These are phyloP conservation scores for Cicer judaicum DNA, from an alignment of 306 rosid species.

Conservation along the genomic window DNA sequence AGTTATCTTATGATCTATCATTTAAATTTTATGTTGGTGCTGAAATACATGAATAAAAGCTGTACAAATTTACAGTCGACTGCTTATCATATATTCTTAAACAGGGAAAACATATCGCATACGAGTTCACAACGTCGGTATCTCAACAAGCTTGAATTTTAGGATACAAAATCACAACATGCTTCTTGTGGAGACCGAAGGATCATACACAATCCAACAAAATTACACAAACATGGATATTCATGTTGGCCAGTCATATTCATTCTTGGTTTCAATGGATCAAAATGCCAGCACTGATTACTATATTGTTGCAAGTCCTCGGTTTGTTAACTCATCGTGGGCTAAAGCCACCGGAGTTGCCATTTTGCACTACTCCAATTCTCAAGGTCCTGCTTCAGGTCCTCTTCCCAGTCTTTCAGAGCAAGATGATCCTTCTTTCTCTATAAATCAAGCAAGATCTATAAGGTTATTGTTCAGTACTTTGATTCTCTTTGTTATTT, in stretches of 20 bases:
- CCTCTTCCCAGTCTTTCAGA: constrained; percentile 77
- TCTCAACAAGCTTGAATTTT: constrained; percentile 80
- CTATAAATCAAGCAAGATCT: constrained; percentile 88
- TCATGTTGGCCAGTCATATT: constrained; percentile 89
- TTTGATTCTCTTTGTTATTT: constrained; percentile 30
- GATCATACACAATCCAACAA: constrained; percentile 83
- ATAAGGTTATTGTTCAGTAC: constrained; percentile 64
- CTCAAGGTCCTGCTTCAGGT: constrained; percentile 83
- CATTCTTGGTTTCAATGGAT: constrained; percentile 90
- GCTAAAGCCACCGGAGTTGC: constrained; percentile 72
- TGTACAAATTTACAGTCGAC: neutral
- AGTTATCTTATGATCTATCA: no score
- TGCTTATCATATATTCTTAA: constrained; percentile 41
- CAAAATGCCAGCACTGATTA: constrained; percentile 83
- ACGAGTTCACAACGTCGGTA: constrained; percentile 86
- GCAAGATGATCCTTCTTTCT: constrained; percentile 66
- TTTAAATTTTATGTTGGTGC: no score
- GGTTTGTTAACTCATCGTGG: constrained; percentile 80
- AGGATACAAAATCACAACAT: constrained; percentile 81
- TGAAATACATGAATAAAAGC: neutral
- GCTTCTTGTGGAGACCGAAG: constrained; percentile 83
- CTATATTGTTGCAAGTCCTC: constrained; percentile 82
- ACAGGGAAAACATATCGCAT: constrained; percentile 83
- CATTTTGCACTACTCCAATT: constrained; percentile 75
- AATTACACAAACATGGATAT: constrained; percentile 76